Evolutionary conservation across 495 filamentous ascomycete genomes (phyloP).

Genomic region (Podospora fimiseda): DNA sequence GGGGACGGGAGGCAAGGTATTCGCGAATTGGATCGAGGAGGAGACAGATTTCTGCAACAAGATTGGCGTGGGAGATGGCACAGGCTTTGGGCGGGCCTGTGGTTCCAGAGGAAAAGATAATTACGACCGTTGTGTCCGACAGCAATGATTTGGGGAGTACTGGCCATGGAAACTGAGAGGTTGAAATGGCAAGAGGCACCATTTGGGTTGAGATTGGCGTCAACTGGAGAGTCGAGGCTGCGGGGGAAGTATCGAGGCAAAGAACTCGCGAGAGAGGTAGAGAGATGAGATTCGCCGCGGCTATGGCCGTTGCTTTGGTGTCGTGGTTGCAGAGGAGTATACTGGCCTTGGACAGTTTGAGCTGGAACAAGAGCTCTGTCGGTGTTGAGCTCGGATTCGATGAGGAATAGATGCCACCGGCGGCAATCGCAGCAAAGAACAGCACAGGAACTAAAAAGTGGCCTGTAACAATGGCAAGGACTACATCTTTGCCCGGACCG

Average conservation of each 20-base stretch:
- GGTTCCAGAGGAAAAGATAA: slow-evolving; percentile 83
- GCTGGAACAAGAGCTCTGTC: slow-evolving; percentile 38
- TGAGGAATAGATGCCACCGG: slow-evolving; percentile 46
- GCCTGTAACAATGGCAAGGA: slow-evolving; percentile 44
- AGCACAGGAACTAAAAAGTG: slow-evolving; percentile 40
- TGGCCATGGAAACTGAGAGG: slow-evolving; percentile 23
- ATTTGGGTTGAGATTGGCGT: slow-evolving; percentile 6
- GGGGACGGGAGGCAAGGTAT: background rate
- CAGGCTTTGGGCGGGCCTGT: slow-evolving; percentile 80
- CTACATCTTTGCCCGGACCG: slow-evolving; percentile 45
- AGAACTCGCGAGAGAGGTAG: slow-evolving; percentile 40
- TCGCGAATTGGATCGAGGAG: slow-evolving; percentile 11
- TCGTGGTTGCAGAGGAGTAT: slow-evolving; percentile 47
- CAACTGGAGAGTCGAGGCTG: slow-evolving; percentile 11
- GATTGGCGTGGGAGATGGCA: slow-evolving; percentile 64
- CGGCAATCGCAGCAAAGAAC: slow-evolving; percentile 45
- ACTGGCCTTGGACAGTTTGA: slow-evolving; percentile 39
- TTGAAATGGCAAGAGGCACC: slow-evolving; percentile 8
- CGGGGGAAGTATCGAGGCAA: too few species aligned
- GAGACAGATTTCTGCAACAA: slow-evolving; percentile 38
- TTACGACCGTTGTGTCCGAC: slow-evolving; percentile 40
- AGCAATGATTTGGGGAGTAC: slow-evolving; percentile 44
- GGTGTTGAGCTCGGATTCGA: slow-evolving; percentile 37
- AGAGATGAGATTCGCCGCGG: slow-evolving; percentile 54
- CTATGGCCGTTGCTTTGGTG: slow-evolving; percentile 47